phyloP scores from a whole-genome alignment of 2,329 filamentous ascomycete genomes.

The Hymenoscyphus fructigenus region DNA sequence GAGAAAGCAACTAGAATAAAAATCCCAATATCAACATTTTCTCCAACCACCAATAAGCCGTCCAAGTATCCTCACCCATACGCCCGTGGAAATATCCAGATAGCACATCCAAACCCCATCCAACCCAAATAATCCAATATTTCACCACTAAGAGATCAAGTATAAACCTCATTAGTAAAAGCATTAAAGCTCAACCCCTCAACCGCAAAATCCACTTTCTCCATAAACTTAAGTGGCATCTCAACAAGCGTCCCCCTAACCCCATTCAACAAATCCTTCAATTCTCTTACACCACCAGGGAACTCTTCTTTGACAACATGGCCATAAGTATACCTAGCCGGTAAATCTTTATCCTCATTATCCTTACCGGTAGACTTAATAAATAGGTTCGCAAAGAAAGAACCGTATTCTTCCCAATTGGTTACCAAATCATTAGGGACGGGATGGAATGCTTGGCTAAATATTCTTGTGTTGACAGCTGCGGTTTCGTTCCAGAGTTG shows the following conservation, averaged over 20 bases:
- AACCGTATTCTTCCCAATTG: constrained; percentile 72
- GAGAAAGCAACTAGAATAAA: too few relatives aligned
- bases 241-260: constrained; percentile 75
- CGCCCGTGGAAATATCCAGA: background rate
- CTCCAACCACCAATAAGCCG: too few relatives aligned
- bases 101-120: background rate
- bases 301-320: constrained; percentile 85
- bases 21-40: too few relatives aligned
- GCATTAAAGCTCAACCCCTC: constrained; percentile 72
- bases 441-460: constrained; percentile 77
- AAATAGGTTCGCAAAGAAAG: constrained; percentile 69
- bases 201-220: constrained; percentile 81
- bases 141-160: constrained; percentile 35
- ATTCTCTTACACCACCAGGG: constrained; percentile 66
- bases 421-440: constrained; percentile 68
- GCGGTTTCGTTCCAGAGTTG: constrained; percentile 73
- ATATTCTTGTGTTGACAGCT: constrained; percentile 75
- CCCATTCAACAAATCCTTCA: constrained; percentile 67
- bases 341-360: constrained; percentile 41
- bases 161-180: constrained; percentile 72
- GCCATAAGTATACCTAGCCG: constrained; percentile 72
- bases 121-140: background rate
- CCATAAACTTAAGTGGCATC: constrained; percentile 88
- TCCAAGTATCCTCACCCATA: background rate
- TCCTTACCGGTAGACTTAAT: constrained; percentile 48